Conservation (phyloP, 305 asterid species). For the Fraxinus albicans region DNA sequence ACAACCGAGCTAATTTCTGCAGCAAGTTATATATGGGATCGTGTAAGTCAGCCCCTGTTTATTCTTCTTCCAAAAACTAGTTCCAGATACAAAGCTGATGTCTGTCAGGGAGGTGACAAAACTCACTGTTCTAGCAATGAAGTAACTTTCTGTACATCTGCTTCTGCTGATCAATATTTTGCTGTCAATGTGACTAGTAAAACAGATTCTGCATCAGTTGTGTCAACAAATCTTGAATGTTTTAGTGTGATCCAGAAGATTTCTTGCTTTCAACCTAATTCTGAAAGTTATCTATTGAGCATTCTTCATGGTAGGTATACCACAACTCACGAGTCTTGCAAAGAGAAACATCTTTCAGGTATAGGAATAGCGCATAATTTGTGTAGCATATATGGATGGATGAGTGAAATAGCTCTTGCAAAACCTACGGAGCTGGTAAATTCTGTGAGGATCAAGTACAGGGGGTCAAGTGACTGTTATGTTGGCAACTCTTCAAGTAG, state of each 20-base stretch:
- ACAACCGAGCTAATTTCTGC: conserved; percentile 71
- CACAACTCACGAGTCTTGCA: conserved; percentile 25
- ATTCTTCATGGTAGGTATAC: conserved; percentile 32
- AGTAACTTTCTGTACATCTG: conserved; percentile 29
- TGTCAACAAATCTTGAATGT: conserved; percentile 31
- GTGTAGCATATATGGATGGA: conserved; percentile 51
- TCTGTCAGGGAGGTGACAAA: conserved; percentile 29
- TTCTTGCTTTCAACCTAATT: conserved; percentile 30
- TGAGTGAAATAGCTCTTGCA: conserved; percentile 37
- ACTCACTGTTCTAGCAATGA: conserved; percentile 33
- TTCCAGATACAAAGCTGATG: conserved; percentile 30
- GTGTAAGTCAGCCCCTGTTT: conserved; percentile 59
- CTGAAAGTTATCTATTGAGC: conserved; percentile 39
- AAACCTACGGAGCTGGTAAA: conserved; percentile 28
- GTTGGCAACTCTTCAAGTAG: conserved; percentile 2
- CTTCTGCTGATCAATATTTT: conserved; percentile 34
- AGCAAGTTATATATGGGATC: conserved; percentile 55
- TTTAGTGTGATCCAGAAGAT: conserved; percentile 34
- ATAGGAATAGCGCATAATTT: conserved; percentile 30
- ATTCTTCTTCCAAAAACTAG: conserved; percentile 41
- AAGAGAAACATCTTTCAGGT: conserved; percentile 25
- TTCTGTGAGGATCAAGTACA: conserved; percentile 28
- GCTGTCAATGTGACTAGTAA: conserved; percentile 25
- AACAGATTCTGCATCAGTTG: conserved; percentile 28
- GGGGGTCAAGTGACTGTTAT: conserved; percentile 21